Base-by-base conservation (phyloP, 805 yeast genomes). In the Alloascoidea hylecoeti region DNA sequence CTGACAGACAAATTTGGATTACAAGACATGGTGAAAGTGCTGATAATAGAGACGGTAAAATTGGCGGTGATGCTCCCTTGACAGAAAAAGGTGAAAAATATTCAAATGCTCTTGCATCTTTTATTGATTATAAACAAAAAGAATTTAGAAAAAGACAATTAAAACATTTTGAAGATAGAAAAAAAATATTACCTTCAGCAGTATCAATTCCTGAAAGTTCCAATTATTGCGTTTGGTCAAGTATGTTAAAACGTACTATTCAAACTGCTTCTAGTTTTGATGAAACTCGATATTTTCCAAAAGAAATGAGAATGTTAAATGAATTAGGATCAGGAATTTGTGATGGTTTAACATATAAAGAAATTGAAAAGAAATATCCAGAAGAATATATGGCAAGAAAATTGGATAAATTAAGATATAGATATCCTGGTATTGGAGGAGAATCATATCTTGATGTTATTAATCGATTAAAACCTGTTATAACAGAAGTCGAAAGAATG, bases 371-470 rank as follows among this genome's bases (percentile, higher is more conserved):
- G 9, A 60, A 63, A 43, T 72, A 67, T 49, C 95, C 96, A 0
- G 70, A 70, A 28, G 97, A 89, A 55, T 89, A 78, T 52, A 72
- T 70, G 34, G 70, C 85, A 14, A 70, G 97, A 41, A 58, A 84
- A 46, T 63, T 67, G 33, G 80, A 85, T 56, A 89, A 89, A 57
- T 65, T 89, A 48, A 65, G 78, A 14, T 89, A 89, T 57, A 65
- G 98, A 42, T 89, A 89, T 52, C 98, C 97, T 1, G 98, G 98
- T 3, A 81, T 85, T 37, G 96, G 97, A 4, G 98, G 98, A 14
- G 98, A 89, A 57, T 82, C 95, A 0, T 89, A 89, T 49, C 60
- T 89, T 47, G 97, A 89, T 58, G 98, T 92, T 12, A 79, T 92
- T 50, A 84, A 86, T 46, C 67, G 98, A 44, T 66, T 89, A 40